Base-by-base conservation (phyloP, 805 yeast genomes). In the Lipomyces mesembrius region DNA sequence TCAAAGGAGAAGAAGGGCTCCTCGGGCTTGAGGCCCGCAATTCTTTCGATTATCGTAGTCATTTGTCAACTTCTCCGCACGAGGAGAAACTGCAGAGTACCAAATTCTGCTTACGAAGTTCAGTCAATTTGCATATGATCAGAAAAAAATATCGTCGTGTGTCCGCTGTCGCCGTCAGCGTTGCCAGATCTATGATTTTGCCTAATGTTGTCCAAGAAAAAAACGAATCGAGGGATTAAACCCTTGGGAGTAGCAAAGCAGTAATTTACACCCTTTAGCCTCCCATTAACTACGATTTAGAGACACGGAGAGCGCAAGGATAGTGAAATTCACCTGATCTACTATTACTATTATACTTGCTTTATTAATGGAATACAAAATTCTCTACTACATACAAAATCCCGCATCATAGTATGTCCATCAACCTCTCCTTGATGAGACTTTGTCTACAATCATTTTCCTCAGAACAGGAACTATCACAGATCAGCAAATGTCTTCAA, bases 1-100 rank as follows among this genome's bases (percentile, higher is more conserved):
- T 95, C 99, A 73, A 92, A 84, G 9, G 98, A 93, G 73, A 91
- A 86, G 76, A 88, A 91, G 62, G 83, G 84, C 73, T 85, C 88
- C 74, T 81, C 85, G 22, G 80, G 81, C 66, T 76, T 77, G 68
- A 87, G 79, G 0, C 79, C 75, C 53, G 78, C 76, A 65, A 90
- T 83, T 75, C 83, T 83, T 54, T 88, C 90, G 25, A 52, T 39
- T 32, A 73, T 73, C 55, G 62, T 72, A 32, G 64, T 49, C 72
- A 71, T 71, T 32, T 27, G 37, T 52, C 8, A n/a, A 43, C 9
- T 43, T 43, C 49, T 43, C 49, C 49, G 6, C 22, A 2, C 27
- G 20, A 37, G 8, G 20, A 20, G 35, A 53, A n/a, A 20, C 17
- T 53, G 9, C 49, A 6, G 49, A 43, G 20, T 5, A 5, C 49